These are phyloP conservation scores for Tremella fuciformis DNA, from an alignment of 768 basidiomycete genomes.

Conservation along the genomic window DNA sequence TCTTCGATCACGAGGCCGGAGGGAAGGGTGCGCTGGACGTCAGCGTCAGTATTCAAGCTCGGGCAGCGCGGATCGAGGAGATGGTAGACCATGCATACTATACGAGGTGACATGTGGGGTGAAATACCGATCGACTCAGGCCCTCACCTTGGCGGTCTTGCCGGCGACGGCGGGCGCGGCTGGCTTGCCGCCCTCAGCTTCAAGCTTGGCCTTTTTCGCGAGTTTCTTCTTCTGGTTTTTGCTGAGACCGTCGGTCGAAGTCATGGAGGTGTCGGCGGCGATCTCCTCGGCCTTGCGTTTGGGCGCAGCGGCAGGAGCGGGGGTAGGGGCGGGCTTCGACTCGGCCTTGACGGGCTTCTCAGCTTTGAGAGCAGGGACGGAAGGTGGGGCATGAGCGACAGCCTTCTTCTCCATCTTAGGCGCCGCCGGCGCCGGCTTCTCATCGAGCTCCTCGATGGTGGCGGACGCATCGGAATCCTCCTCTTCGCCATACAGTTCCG, in stretches of 20 bases:
- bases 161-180: slow-evolving; percentile 20
- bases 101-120: slow-evolving; percentile 37
- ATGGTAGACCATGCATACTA: background rate
- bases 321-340: slow-evolving; percentile 16
- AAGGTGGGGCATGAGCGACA: slow-evolving; percentile 1
- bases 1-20: slow-evolving; percentile 77
- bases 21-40: slow-evolving; percentile 54
- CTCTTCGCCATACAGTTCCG: slow-evolving; percentile 56
- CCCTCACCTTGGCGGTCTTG: slow-evolving; percentile 41
- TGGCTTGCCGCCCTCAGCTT: slow-evolving; percentile 54
- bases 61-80: no score
- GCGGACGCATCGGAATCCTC: slow-evolving; percentile 62
- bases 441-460: slow-evolving; percentile 28
- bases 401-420: slow-evolving; percentile 12
- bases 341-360: slow-evolving; percentile 23
- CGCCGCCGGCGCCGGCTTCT: background rate
- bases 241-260: slow-evolving; percentile 48
- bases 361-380: slow-evolving; percentile 1
- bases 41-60: slow-evolving; percentile 1
- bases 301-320: slow-evolving; percentile 31
- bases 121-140: slow-evolving; percentile 10
- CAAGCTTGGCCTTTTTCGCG: slow-evolving; percentile 66
- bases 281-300: slow-evolving; percentile 74
- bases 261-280: slow-evolving; percentile 47
- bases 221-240: slow-evolving; percentile 66